Percentiles rank a stretch among this genome's conserved stretches.
These are phyloP conservation scores for Leccinum obscurum DNA, from an alignment of 768 basidiomycete genomes.

Conservation along the genomic window DNA sequence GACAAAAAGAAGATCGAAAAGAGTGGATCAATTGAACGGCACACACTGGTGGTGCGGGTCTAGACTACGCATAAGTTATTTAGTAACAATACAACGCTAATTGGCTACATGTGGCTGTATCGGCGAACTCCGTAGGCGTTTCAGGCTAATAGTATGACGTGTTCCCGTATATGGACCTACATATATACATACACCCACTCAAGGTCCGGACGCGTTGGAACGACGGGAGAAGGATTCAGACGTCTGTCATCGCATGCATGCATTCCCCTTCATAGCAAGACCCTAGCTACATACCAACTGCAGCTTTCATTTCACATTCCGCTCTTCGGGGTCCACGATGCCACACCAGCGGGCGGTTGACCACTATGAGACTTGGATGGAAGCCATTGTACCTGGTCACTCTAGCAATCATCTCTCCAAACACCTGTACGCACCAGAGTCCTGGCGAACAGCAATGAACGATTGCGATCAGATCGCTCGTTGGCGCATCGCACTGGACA, in stretches of 20 bases:
- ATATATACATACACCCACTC: not conserved
- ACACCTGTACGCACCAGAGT: not conserved
- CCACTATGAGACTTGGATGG: slow-evolving; percentile 15
- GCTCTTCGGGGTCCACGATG: slow-evolving; percentile 12
- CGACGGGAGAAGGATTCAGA: not conserved
- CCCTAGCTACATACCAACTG: not conserved
- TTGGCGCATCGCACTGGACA: slow-evolving; percentile 7
- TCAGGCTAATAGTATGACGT: not conserved
- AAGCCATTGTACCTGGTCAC: slow-evolving; percentile 10
- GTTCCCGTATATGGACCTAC: not conserved
- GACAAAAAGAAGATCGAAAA: not conserved
- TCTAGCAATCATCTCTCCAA: slow-evolving; percentile 18
- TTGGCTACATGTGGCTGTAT: not conserved
- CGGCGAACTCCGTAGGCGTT: not conserved
- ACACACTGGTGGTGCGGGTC: not conserved
- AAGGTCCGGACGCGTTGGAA: not conserved
- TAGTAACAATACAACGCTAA: not conserved
- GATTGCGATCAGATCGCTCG: slow-evolving; percentile 30
- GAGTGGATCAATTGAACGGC: not conserved
- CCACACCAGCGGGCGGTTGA: slow-evolving; percentile 15
- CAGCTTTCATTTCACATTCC: slow-evolving; percentile 1
- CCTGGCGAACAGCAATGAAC: slow-evolving; percentile 10
- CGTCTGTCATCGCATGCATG: not conserved
- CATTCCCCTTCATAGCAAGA: slow-evolving; percentile 2
- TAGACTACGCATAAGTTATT: not conserved